Base-by-base conservation (phyloP, 1,139 yeast species). In the Taphrina flavorubra region DNA sequence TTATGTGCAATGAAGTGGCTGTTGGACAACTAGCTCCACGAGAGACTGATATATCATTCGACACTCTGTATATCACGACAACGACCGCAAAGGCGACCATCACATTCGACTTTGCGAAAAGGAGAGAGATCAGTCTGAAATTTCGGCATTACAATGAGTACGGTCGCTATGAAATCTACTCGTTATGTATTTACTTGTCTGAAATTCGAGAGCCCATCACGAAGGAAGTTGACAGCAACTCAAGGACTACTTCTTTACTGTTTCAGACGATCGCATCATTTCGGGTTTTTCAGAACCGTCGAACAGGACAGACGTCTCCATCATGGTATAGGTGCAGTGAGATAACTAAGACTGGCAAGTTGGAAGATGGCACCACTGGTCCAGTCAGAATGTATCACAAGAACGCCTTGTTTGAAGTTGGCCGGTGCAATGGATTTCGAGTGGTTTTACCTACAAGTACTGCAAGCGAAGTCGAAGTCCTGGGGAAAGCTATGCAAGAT, bases 381-480 rank as follows among this genome's bases (percentile, higher is more conserved):
- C 60, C 46, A 1, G 46, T 58, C 51, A 14, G 14, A 13, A 20
- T 58, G 51, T 58, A 44, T 42, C 51, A 44, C 14, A 16, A 13
- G 10, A 31, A 58, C n/a, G 62, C 46, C 6, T n/a, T 44, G 16
- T 58, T 58, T 31, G 62, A 58, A n/a, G 14, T 58, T 25, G 39
- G 53, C 7, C 42, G 53, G 10, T 58, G 62, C 42, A 58, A 58
- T 31, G 44, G 51, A 6, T 42, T 31, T 31, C 51, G 42, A 6
- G 60, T 56, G 44, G 16, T 34, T 34, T 14, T 36, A 16, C 58
- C 58, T 6, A 11, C 53, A 20, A 31, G 14, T 6, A 36, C 42
- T n/a, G 36, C 8, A 6, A 6, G 7, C 34, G 55, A 49, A 11
- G 4, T 16, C 18, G 16, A 16, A n/a, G 8, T 25, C 34, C 6